Percentiles rank a stretch among this genome's conserved stretches.
These are phyloP conservation scores for Hirschfeldia incana DNA, from an alignment of 345 rosid genomes.

Conservation along the genomic window DNA sequence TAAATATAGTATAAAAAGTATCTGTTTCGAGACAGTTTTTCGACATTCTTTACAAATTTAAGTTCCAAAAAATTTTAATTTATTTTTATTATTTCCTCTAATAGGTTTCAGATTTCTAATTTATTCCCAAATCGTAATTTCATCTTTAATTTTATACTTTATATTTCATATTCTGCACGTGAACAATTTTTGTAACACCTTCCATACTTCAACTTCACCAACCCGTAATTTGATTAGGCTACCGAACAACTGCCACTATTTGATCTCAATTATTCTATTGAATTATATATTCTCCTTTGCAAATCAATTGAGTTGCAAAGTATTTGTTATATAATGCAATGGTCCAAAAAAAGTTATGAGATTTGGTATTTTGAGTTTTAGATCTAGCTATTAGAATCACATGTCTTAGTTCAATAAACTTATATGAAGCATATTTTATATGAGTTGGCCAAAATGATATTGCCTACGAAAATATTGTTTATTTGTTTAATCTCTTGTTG, in stretches of 20 bases:
- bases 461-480: neutral
- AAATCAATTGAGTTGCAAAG: neutral
- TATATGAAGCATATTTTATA: neutral
- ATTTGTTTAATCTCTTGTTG: neutral
- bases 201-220: conserved; percentile 6
- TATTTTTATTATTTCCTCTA: neutral
- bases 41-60: neutral
- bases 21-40: neutral
- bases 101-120: neutral
- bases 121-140: neutral
- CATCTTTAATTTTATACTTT: neutral
- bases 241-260: neutral
- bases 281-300: neutral
- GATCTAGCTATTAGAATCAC: neutral
- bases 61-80: neutral
- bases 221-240: neutral
- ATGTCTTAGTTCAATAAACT: neutral
- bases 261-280: neutral
- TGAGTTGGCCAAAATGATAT: neutral
- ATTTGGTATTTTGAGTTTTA: neutral
- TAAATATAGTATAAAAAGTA: neutral
- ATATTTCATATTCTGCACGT: conserved; percentile 2
- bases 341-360: neutral
- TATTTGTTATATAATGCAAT: neutral
- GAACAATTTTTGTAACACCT: conserved; percentile 2